Base-by-base conservation (phyloP, 768 basidiomycete genomes). In the Mycena kentingensis region DNA sequence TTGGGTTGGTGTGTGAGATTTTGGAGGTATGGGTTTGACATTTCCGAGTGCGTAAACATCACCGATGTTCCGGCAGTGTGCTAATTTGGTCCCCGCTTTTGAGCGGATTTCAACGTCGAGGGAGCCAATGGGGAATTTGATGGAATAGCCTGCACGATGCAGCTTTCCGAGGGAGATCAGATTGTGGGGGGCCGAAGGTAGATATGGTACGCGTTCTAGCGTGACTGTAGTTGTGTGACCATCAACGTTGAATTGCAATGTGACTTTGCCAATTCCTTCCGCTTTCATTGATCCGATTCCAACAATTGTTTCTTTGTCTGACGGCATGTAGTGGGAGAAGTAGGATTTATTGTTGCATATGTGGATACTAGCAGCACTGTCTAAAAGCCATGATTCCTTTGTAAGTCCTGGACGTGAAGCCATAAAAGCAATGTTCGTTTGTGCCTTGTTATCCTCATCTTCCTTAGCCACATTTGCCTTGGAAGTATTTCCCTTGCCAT, bases 291-390 rank as follows among this genome's bases (percentile, higher is more conserved):
- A 12, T 1, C 52, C 52, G 28, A 53, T 46, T 3, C 52, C 52
- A 8, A 28, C 26, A n/a, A 53, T 45, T 11, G 37, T 35, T 8
- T 53, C 35, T 5, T 24, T 24, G 1, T n/a, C 6, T 2, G 52
- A 41, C 16, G 12, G 13, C 12, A 38, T 34, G 39, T 47, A 53
- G 0, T 35, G 16, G 18, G 25, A 31, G 21, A 53, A 53, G 10
- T 39, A 26, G 7, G 25, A 4, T 26, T 42, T 38, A 5, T 31
- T 19, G 4, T 31, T 38, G 10, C 39, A 7, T 4, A 53, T 53
- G 28, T 53, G 45, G 16, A 31, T 53, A 4, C 27, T 53, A 13
- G 52, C 21, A n/a, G 16, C 46, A n/a, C 28, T 25, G 18, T 54
- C 47, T 11, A 47, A 46, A 2, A 54, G n/a, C 53, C 53, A 54